A percentile compares a stretch with the other conserved stretches of the same genome.
phyloP scores from a whole-genome alignment of 2,329 filamentous ascomycete genomes.

The Cordyceps farinosa region DNA sequence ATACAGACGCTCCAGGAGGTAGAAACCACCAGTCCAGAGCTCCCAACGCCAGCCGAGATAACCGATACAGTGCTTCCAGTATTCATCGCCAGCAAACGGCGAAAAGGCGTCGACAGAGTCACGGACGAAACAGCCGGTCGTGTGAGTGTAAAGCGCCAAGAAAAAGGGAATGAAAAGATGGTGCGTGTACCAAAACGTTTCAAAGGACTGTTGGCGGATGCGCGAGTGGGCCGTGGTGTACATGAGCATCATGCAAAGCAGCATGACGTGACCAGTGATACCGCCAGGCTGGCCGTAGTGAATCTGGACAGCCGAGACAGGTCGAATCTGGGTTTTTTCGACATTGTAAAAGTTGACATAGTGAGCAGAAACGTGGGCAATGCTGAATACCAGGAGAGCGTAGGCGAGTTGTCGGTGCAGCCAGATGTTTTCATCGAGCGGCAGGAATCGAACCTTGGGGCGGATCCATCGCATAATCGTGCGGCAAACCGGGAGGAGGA shows the following conservation, averaged over 20 bases:
- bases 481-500: constrained; percentile 90
- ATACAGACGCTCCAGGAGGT: constrained; percentile 83
- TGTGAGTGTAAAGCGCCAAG: constrained; percentile 91
- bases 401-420: constrained; percentile 96
- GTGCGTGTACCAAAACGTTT: constrained; percentile 99
- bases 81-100: constrained; percentile 75
- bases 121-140: constrained; percentile 92
- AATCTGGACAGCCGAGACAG: constrained; percentile 78
- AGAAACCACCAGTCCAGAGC: constrained; percentile 77
- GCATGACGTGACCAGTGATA: constrained; percentile 94
- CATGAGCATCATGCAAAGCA: constrained; percentile 98
- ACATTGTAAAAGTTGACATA: constrained; percentile 99
- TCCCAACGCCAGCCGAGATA: constrained; percentile 99
- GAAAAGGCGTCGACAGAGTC: constrained; percentile 70
- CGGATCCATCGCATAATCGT: constrained; percentile 81
- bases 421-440: constrained; percentile 95
- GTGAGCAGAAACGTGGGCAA: constrained; percentile 73
- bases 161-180: constrained; percentile 97
- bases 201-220: constrained; percentile 94
- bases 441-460: constrained; percentile 82
- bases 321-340: constrained; percentile 77
- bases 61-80: constrained; percentile 91
- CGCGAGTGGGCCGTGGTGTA: constrained; percentile 92
- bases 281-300: constrained; percentile 88
- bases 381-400: constrained; percentile 76